Conservation (phyloP, 768 basidiomycete species). For the Lanmaoa rubissima region DNA sequence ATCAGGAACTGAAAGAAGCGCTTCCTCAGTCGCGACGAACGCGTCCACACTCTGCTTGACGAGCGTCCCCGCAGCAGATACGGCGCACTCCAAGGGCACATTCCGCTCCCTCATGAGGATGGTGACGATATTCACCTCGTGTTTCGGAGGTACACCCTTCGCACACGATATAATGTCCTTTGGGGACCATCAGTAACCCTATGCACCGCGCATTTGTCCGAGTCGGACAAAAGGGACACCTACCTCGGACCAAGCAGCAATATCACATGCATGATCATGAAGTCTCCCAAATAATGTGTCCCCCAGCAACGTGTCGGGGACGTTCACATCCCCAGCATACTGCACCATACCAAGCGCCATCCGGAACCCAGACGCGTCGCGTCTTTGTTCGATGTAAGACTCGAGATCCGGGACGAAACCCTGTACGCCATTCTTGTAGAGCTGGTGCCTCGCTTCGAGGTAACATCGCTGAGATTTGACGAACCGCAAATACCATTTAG, state of each 20-base stretch:
- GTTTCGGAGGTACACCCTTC: constrained; percentile 41
- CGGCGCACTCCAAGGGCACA: constrained; percentile 49
- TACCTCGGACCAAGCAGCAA: constrained; percentile 57
- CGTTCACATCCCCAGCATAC: constrained; percentile 44
- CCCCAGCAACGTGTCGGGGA: constrained; percentile 33
- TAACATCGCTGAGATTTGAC: constrained; percentile 33
- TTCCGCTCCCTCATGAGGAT: constrained; percentile 45
- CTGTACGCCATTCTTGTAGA: constrained; percentile 23
- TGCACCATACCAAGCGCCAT: constrained; percentile 54
- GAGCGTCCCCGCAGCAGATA: constrained; percentile 21
- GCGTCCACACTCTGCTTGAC: constrained; percentile 31
- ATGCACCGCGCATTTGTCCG: too few species aligned
- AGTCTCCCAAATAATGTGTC: constrained; percentile 34
- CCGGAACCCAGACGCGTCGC: constrained; percentile 47
- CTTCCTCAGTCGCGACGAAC: constrained; percentile 25
- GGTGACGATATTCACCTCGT: constrained; percentile 46
- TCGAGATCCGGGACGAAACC: constrained; percentile 40
- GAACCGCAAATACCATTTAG: constrained; percentile 45
- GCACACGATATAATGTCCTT: constrained; percentile 60
- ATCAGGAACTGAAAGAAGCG: constrained; percentile 15
- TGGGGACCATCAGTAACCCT: background rate
- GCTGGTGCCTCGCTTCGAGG: constrained; percentile 33
- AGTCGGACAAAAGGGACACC: constrained; percentile 5
- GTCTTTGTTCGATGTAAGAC: constrained; percentile 44
- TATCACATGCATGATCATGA: constrained; percentile 43